Evolutionary conservation across 768 basidiomycete genomes (phyloP).

Genomic region (Termitomyces sp.): DNA sequence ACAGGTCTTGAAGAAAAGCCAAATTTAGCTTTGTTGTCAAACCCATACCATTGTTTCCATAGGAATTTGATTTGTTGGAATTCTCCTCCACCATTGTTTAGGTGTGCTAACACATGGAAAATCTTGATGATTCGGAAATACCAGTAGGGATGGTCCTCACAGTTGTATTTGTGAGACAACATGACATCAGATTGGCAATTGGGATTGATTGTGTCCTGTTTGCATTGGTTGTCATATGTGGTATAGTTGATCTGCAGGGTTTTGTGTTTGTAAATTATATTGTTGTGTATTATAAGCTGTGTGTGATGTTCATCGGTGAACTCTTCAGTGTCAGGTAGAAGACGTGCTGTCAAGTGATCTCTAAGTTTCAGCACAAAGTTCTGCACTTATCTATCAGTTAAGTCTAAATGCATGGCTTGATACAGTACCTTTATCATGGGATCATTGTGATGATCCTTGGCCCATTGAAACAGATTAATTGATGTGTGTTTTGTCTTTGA

Average conservation of each 20-base stretch:
- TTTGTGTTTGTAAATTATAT: constrained; percentile 26
- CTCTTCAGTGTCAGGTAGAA: background rate
- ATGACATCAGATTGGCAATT: constrained; percentile 32
- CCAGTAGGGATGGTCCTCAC: constrained; percentile 25
- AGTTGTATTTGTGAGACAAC: constrained; percentile 15
- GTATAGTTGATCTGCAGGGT: constrained; percentile 35
- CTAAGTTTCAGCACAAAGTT: constrained; percentile 24
- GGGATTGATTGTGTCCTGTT: constrained; percentile 40
- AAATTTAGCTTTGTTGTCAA: background rate
- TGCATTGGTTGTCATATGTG: constrained; percentile 36
- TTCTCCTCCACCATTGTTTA: background rate
- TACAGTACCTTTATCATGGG: constrained; percentile 24
- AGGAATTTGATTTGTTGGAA: constrained; percentile 20
- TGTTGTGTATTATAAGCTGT: constrained; percentile 16
- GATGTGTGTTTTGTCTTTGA: background rate
- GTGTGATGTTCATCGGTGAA: background rate
- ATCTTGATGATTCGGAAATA: constrained; percentile 28
- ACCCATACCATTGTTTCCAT: constrained; percentile 20
- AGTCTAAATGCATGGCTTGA: background rate
- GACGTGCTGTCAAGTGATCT: constrained; percentile 19
- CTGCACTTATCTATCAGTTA: constrained; percentile 8
- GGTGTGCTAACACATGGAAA: constrained; percentile 12
- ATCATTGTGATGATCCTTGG: constrained; percentile 15
- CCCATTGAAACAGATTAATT: background rate
- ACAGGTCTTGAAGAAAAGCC: background rate